Base-by-base conservation (phyloP, 1,284 basidiomycete species). In the Ustilago vetiveriae region DNA sequence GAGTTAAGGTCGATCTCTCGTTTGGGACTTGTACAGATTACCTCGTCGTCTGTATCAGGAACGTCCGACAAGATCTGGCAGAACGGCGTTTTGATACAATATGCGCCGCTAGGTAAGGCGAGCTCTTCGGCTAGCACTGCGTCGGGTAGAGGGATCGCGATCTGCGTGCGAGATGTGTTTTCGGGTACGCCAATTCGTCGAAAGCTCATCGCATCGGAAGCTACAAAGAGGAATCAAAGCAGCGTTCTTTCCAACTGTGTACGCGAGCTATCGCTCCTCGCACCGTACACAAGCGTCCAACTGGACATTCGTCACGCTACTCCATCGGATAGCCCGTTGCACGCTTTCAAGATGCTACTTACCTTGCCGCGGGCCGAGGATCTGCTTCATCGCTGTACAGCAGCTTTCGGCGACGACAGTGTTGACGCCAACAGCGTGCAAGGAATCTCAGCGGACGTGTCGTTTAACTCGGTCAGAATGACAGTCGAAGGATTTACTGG, bases 181-280 rank as follows among this genome's bases (percentile, higher is more conserved):
- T 46, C 43, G 13, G 40, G 33, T 23, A 42, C 57, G 54, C 60
- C 53, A 6, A 44, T 64, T 10, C 48, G 54, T 21, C 53, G 60
- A 21, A 56, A 46, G n/a, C 41, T 43, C 16, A 42, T 64, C 19
- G 48, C 44, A 33, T 37, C 49, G 3, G 60, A 56, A 14, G 43
- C 53, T 2, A 4, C 22, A 9, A 56, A 48, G 37, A 35, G 24
- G 23, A 40, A 35, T 16, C 54, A 40, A 6, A 41, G 11, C 13
- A 35, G 43, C 5, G 19, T 21, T 14, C 54, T 64, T 24, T 29
- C 39, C 16, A 50, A 22, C 3, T 57, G 53, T 36, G n/a, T 45
- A 11, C 35, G 45, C 7, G 37, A 57, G 35, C 53, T 57, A 8
- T 64, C 60, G 13, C 40, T 64, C 0, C 53, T 57, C 7, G 22